These are phyloP conservation scores for Globisporangium emineosum DNA, from an alignment of 352 stramenopile genomes.

Conservation along the genomic window DNA sequence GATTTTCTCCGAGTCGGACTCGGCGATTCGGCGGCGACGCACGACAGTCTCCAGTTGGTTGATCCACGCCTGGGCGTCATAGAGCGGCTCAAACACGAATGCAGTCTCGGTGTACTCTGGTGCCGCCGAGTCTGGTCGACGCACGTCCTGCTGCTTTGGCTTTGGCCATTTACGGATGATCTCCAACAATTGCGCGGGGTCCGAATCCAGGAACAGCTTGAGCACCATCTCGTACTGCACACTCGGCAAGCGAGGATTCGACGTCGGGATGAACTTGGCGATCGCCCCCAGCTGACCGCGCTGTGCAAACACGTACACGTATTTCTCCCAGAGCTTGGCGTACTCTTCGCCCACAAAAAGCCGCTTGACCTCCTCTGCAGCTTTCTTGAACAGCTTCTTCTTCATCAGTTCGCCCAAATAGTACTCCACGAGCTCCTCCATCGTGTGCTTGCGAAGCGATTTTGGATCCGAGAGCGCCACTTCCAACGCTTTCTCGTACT, in stretches of 20 bases:
- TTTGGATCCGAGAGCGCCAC: slow-evolving; percentile 61
- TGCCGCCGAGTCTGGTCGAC: slow-evolving; percentile 13
- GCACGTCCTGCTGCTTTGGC: slow-evolving; percentile 46
- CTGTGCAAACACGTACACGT: slow-evolving; percentile 84
- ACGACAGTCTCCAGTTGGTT: slow-evolving; percentile 78
- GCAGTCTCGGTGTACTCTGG: slow-evolving; percentile 73
- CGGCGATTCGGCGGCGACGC: slow-evolving; percentile 62
- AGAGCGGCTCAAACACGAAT: slow-evolving; percentile 72
- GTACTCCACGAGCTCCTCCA: slow-evolving; percentile 71
- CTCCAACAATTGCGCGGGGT: slow-evolving; percentile 69
- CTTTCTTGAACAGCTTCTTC: slow-evolving; percentile 68
- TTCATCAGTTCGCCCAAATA: slow-evolving; percentile 73
- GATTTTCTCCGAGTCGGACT: slow-evolving; percentile 47
- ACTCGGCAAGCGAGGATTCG: slow-evolving; percentile 58
- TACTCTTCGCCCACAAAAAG: slow-evolving; percentile 71
- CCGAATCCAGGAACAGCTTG: slow-evolving; percentile 80
- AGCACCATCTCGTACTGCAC: slow-evolving; percentile 85
- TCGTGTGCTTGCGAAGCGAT: slow-evolving; percentile 45
- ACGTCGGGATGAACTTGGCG: slow-evolving; percentile 67
- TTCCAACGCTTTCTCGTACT: slow-evolving; percentile 57
- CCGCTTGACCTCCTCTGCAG: slow-evolving; percentile 69
- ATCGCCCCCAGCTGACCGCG: slow-evolving; percentile 70
- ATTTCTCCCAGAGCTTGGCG: slow-evolving; percentile 80
- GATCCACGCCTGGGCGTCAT: slow-evolving; percentile 79
- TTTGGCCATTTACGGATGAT: slow-evolving; percentile 85